A percentile compares a stretch with the other conserved stretches of the same genome.
These are phyloP conservation scores for Calonectria montana DNA, from an alignment of 2,329 filamentous ascomycete species.

Conservation along the genomic window DNA sequence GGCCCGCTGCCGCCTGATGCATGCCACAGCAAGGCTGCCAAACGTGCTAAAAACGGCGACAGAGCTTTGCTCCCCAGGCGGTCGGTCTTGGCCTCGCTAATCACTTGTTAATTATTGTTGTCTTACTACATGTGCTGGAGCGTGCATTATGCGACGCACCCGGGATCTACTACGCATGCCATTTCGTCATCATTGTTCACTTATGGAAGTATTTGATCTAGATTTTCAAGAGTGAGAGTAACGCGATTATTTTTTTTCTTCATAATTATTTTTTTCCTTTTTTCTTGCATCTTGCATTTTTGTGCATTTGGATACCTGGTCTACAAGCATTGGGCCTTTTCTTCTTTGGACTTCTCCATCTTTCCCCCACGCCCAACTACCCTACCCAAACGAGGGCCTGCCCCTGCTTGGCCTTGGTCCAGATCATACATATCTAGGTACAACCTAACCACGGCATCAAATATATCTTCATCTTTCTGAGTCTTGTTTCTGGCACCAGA, in stretches of 20 bases:
- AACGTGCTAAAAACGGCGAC: slow-evolving; percentile 11
- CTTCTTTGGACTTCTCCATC: slow-evolving; percentile 6
- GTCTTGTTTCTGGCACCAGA: not conserved
- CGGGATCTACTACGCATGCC: not conserved
- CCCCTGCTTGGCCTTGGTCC: not conserved
- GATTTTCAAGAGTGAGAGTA: not conserved
- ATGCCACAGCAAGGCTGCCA: slow-evolving; percentile 19
- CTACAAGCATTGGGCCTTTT: not conserved
- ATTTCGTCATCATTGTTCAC: not conserved
- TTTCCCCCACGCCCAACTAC: slow-evolving; percentile 7
- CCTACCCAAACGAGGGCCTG: not conserved
- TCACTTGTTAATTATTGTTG: not conserved
- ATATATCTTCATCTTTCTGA: not conserved
- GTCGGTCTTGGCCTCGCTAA: not conserved
- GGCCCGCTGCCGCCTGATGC: slow-evolving; percentile 4
- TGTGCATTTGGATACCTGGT: not conserved
- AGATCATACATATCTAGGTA: not conserved
- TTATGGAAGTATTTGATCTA: not conserved
- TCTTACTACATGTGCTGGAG: not conserved
- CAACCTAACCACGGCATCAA: not conserved
- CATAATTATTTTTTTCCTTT: not conserved
- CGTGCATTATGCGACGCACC: not conserved
- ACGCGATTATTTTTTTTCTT: not conserved
- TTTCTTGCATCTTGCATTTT: not conserved
- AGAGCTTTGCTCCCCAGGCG: not conserved